Base-by-base conservation (phyloP, 1,284 basidiomycete genomes). In the Leccinum pseudoinsigne region DNA sequence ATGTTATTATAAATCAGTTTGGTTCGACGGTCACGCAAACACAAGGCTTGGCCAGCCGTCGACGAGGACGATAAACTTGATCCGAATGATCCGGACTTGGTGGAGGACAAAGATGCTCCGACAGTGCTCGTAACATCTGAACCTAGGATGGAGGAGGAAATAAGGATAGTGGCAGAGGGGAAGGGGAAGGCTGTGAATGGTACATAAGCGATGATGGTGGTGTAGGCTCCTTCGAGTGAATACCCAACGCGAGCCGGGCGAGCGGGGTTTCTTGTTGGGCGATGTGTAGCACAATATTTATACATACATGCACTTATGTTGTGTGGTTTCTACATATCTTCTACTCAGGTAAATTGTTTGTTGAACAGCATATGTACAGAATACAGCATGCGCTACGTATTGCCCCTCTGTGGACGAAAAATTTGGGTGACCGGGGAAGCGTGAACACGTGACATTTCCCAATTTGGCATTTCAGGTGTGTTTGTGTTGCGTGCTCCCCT, bases 371-470 rank as follows among this genome's bases (percentile, higher is more conserved):
- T 5, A 28, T 28, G 28, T 28, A 28, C 14, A 16, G 38, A 40
- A 5, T 28, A 45, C n/a, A 45, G 16, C 9, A 16, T 10, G 11
- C n/a, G 42, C n/a, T 45, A 45, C 42, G 11, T 36, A 12, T 36
- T 12, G 11, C 34, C 34, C 34, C 34, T 36, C 34, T 36, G 28
- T 28, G 28, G 28, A 28, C 28, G 28, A 28, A 28, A 28, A 28
- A 28, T 28, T 28, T 28, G 28, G 28, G 28, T 28, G 28, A 28
- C 28, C 28, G 28, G 28, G 28, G 28, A 28, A 28, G 28, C 28
- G 28, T 28, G 28, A 68, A 74, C 2, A 61, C 2, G 40, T 8
- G 23, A 26, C 23, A 53, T 53, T 28, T 62, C 71, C 67, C 60
- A 64, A 71, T 72, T 34, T 34, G 34, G 34, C 4, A 34, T 34